Evolutionary conservation across 2,329 filamentous ascomycete species (phyloP), one percentile per base, ranked within the genome.

Genomic region (Aspergillus jensenii): DNA sequence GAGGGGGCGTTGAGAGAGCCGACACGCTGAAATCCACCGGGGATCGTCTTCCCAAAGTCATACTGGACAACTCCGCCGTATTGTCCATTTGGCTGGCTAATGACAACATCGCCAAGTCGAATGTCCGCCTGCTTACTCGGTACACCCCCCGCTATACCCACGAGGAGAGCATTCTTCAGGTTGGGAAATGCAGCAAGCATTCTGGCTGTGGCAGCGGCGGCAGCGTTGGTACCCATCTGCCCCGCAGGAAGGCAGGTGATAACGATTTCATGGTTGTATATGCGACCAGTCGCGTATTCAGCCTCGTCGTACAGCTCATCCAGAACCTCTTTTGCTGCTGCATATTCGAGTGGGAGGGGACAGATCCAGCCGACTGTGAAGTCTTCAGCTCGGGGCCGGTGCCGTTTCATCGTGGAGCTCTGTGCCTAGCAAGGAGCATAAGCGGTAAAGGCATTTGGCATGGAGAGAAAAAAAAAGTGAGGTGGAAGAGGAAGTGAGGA

Each of bases 11-110:
- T 55, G 33, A 52, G 23, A n/a, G n/a, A 47, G 3, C 57, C 47
- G 1, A 31, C 44, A 0, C 35, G 41, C 43, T 55, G 46, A 21
- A 55, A 52, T 6, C 52, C 40, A n/a, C 31, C 47, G 8, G n/a
- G 40, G 12, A 59, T 7, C 2, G 35, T 50, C 46, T 59, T 59
- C 5, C 57, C 57, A 52, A 35, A 59, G 23, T 59, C 49, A 41
- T 57, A 55, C n/a, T 55, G 58, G 4, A 60, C 35, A 3, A 60
- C 50, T 4, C 54, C 52, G 3, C 35, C 52, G 8, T 52, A 52
- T 27, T 45, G 17, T 27, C 41, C 40, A 15, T 25, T 43, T 1
- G 51, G 31, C 27, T 53, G 51, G 3, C 51, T 43, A 6, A 53
- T 43, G 11, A 53, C 35, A 8, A 53, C 53, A 14, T 59, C 51